Evolutionary conservation across 225 moss, liverwort and hornwort genomes (phyloP).

Genomic region (Sphagnum contortum): DNA sequence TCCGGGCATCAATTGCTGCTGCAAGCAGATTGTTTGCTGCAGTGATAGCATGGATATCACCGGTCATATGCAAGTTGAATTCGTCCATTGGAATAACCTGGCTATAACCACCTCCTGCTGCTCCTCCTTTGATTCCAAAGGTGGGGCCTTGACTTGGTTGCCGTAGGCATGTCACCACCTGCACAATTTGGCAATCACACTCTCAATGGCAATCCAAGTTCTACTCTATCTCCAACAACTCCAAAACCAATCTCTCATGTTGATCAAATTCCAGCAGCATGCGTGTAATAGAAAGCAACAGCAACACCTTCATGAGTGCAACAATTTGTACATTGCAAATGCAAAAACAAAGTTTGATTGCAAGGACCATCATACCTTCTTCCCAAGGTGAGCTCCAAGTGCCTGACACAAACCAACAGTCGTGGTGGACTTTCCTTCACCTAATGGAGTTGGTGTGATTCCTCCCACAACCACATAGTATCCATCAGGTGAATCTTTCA

Average conservation of each 20-base stretch:
- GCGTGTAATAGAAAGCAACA: too few relatives aligned
- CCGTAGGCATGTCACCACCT: conserved; percentile 91
- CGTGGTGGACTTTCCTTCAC: conserved; percentile 96
- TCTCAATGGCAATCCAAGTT: too few relatives aligned
- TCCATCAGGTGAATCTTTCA: conserved; percentile 54
- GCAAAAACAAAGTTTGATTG: too few relatives aligned
- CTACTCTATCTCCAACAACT: too few relatives aligned
- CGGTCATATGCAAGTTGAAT: conserved; percentile 96
- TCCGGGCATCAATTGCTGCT: conserved; percentile 88
- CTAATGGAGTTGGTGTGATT: conserved; percentile 90
- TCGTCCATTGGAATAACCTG: conserved; percentile 99
- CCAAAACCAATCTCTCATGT: too few relatives aligned
- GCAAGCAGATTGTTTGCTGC: conserved; percentile 93
- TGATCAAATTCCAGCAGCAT: too few relatives aligned
- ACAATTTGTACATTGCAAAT: too few relatives aligned
- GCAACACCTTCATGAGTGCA: too few relatives aligned
- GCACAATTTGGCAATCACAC: conserved; percentile 1
- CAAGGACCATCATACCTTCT: conserved; percentile 43
- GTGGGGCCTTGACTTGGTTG: conserved; percentile 99
- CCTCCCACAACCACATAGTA: conserved; percentile 97
- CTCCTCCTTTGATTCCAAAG: conserved; percentile 97
- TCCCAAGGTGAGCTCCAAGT: conserved; percentile 82
- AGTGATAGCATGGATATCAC: conserved; percentile 97
- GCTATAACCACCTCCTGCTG: conserved; percentile 96
- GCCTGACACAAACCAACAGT: conserved; percentile 96